phyloP scores from a whole-genome alignment of 805 yeast genomes.

The Kazachstania taianensis region DNA sequence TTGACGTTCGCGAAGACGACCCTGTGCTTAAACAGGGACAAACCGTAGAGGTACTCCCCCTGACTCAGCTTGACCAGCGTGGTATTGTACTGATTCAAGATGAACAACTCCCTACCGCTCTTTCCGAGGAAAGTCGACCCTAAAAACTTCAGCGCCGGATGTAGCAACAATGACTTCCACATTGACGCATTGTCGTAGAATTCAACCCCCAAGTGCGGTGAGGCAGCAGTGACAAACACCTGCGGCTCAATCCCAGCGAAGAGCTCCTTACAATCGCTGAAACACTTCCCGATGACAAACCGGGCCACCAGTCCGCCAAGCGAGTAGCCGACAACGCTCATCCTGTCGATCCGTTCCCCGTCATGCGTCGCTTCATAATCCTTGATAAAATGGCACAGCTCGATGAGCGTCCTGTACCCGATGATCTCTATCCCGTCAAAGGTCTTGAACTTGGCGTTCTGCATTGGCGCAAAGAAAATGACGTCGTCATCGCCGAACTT shows the following conservation, averaged over 20 bases:
- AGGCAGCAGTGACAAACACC: conserved; percentile 57
- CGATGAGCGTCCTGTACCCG: conserved; percentile 61
- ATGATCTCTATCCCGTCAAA: conserved; percentile 76
- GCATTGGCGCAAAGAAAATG: conserved; percentile 40
- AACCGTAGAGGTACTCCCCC: conserved; percentile 42
- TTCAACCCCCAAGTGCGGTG: conserved; percentile 64
- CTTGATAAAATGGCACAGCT: conserved; percentile 41
- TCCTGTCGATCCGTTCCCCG: conserved; percentile 27
- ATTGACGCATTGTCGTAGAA: conserved; percentile 31
- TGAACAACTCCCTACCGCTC: conserved; percentile 68
- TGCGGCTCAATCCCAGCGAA: conserved; percentile 54
- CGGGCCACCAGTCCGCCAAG: conserved; percentile 80
- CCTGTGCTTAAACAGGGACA: conserved; percentile 46
- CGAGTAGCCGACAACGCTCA: conserved; percentile 80
- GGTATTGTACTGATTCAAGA: conserved; percentile 33
- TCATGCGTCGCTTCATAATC: conserved; percentile 26
- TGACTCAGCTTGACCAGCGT: conserved; percentile 35
- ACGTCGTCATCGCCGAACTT: conserved; percentile 34
- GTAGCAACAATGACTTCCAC: conserved; percentile 6
- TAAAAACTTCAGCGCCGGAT: conserved; percentile 34
- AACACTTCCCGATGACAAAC: conserved; percentile 61
- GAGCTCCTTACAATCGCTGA: conserved; percentile 42
- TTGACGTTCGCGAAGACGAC: conserved; percentile 61
- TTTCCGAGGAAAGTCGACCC: conserved; percentile 51
- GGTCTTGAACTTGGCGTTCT: conserved; percentile 63